Percentiles rank a stretch among this genome's conserved stretches.
Conservation (phyloP, 495 filamentous ascomycete genomes). For the Penicillium argentinense region DNA sequence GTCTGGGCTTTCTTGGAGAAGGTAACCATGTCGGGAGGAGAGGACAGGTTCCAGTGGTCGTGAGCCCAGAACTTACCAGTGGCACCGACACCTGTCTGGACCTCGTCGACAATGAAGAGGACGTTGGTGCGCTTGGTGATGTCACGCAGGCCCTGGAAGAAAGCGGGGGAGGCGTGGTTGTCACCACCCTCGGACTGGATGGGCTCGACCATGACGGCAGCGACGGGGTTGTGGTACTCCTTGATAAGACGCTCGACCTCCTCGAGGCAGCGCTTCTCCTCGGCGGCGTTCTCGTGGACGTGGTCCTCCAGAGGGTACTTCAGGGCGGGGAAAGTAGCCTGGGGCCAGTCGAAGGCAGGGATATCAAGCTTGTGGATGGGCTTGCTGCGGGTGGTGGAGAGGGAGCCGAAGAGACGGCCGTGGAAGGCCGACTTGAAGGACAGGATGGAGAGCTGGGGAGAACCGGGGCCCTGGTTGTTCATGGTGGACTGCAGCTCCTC, state of each 20-base stretch:
- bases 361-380: conserved; percentile 99
- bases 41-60: conserved; percentile 87
- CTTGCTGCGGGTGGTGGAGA: conserved; percentile 94
- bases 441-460: conserved; percentile 83
- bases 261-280: conserved; percentile 82
- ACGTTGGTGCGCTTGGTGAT: conserved; percentile 84
- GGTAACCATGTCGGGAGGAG: conserved; percentile 96
- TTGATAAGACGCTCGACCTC: conserved; percentile 87
- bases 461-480: conserved; percentile 81
- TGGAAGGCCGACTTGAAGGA: conserved; percentile 95
- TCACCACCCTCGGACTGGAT: conserved; percentile 98
- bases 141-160: conserved; percentile 86
- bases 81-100: conserved; percentile 90
- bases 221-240: conserved; percentile 81
- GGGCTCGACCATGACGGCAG: conserved; percentile 88
- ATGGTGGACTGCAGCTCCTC: conserved; percentile 79
- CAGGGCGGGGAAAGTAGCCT: conserved; percentile 84
- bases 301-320: conserved; percentile 91
- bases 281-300: conserved; percentile 75
- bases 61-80: conserved; percentile 99
- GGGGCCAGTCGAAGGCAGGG: conserved; percentile 97
- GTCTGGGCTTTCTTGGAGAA: conserved; percentile 99
- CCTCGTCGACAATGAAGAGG: conserved; percentile 96
- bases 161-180: conserved; percentile 92
- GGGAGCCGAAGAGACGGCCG: conserved; percentile 87